A percentile compares a stretch with the other conserved stretches of the same genome.
Evolutionary conservation across 1,284 basidiomycete species (phyloP).

Genomic region (Cutaneotrichosporon cutaneum): DNA sequence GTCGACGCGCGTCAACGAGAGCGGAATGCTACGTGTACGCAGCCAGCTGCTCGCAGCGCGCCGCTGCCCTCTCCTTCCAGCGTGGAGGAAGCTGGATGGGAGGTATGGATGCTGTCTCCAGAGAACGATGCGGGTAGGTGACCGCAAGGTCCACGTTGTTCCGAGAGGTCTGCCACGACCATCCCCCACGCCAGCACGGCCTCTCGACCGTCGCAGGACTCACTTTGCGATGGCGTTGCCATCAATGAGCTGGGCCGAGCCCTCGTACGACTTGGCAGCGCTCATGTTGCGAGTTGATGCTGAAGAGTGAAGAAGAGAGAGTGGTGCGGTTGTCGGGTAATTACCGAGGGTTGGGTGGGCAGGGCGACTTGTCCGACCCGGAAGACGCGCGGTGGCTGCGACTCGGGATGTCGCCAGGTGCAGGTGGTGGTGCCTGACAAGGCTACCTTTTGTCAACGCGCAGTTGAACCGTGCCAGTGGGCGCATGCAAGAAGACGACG

Average conservation of each 20-base stretch:
- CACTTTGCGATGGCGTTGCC: slow-evolving; percentile 86
- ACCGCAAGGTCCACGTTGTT: neutral
- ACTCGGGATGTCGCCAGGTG: neutral
- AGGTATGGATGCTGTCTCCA: neutral
- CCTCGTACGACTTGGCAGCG: slow-evolving; percentile 13
- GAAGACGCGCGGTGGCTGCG: neutral
- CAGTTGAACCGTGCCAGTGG: neutral
- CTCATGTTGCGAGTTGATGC: slow-evolving; percentile 12
- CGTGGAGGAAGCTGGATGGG: neutral
- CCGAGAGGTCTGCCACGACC: neutral
- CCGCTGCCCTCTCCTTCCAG: neutral
- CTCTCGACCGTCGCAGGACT: too few relatives aligned
- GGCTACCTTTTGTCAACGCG: neutral
- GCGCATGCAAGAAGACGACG: slow-evolving; percentile 1
- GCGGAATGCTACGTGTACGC: neutral
- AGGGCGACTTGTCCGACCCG: neutral
- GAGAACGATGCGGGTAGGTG: neutral
- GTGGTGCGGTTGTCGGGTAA: neutral
- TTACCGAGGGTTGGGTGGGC: slow-evolving; percentile 1
- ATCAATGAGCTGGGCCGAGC: slow-evolving; percentile 68
- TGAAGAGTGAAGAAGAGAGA: slow-evolving; percentile 11
- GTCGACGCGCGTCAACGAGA: neutral
- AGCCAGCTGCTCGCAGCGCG: neutral
- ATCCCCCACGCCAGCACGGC: too few relatives aligned
- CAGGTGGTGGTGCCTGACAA: neutral